Evolutionary conservation across 805 yeast genomes (phyloP), one percentile per base, ranked within the genome.

Genomic region (Cyberlindnera amylophila): DNA sequence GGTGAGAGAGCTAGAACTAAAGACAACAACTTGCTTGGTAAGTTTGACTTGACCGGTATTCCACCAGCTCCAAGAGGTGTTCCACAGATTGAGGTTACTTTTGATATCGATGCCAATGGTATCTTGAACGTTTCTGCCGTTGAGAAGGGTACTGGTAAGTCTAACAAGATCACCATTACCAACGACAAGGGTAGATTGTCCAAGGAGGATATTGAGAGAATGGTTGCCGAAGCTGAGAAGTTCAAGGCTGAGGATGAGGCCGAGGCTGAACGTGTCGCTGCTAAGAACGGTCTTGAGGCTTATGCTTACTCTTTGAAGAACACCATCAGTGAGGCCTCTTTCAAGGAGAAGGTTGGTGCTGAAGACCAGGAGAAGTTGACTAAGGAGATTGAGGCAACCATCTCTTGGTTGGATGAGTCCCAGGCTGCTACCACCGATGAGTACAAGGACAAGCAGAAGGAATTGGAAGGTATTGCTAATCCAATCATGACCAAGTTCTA

Each of bases 11-110:
- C 96, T 54, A 82, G 82, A 75, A 89, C 96, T 42, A 86, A 83
- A 78, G 37, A 34, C 18, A 90, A 90, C 86, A 90, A 89, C 83
- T 71, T 88, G 69, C 83, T 90, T 64, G 97, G 97, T 79, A 90
- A 90, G 76, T 90, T 90, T 75, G 97, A 90, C 74, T 81, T 90
- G 63, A 72, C 93, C 57, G 96, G 96, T 69, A 90, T 90, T 54
- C 97, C 97, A 65, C 96, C 97, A 59, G 96, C 96, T 42, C 96
- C 96, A 74, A 88, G 96, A 78, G 97, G 97, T 81, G 95, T 86
- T 61, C 97, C 97, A 64, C 96, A 89, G 77, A 83, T 90, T 63
- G 97, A 90, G 80, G 97, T 90, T 58, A 89, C 96, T 61, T 90
- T 90, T 67, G 97, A 90, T 69, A 75, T 90, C 64, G 97, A 90